Base-by-base conservation (phyloP, 352 stramenopile genomes). In the Phytophthora melonis region DNA sequence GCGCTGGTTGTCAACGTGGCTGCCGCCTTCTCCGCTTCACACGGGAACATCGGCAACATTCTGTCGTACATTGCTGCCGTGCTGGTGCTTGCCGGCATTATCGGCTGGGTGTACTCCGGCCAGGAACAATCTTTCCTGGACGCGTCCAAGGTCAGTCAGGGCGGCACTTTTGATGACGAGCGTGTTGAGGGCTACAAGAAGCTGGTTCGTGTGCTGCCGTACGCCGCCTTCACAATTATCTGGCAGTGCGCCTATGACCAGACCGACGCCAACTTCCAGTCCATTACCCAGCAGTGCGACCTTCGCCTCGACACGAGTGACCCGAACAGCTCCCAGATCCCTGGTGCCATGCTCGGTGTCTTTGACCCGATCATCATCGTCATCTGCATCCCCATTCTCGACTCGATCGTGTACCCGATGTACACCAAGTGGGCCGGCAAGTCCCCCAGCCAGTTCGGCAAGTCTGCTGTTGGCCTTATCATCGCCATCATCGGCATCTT, bases 201-300 rank as follows among this genome's bases (percentile, higher is more conserved):
- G 19, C 61, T 90, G 6, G 57, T 88, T 25, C 73, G 79, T 10
- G 66, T 80, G 21, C 58, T 90, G 19, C 83, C 83, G 8, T 90
- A 87, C 53, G 69, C 78, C 16, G 74, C 80, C 0, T 90, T 82
- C 69, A 87, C 72, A 5, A 83, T 90, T 62, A 81, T 90, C 52
- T 90, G 83, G 83, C 62, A 84, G 8, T 81, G 75, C 25, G 74
- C 75, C 8, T 86, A 90, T 50, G 80, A 90, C 66, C 83, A 90
- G 70, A 82, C 71, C 5, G 79, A 87, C 63, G 83, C 75, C 75
- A 90, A 90, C 70, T 87, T 86, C 71, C 83, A 90, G 71, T 73
- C 78, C 5, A 90, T 90, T 67, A 83, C 80, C 3, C 83, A 90
- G 70, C 83, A 90, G 67, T 82, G 75, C 52, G 83, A 90, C 58